Percentiles rank a stretch among this genome's conserved stretches.
Conservation (phyloP, 345 rosid genomes). For the Theobroma cacao region DNA sequence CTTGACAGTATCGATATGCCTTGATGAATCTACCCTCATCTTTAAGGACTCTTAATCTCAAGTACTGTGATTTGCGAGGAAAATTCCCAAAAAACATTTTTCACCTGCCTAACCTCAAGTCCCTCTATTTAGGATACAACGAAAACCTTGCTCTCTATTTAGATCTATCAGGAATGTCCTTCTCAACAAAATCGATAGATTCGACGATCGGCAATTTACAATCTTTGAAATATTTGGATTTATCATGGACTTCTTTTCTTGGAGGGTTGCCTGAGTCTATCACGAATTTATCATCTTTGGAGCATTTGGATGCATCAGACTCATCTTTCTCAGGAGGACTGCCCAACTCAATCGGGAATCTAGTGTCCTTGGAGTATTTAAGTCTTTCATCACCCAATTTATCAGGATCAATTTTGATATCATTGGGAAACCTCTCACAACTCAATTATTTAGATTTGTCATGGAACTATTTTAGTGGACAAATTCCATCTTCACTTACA, state of each 20-base stretch:
- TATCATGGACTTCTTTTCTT: too few relatives aligned
- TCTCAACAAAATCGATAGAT: not conserved
- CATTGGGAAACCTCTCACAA: not conserved
- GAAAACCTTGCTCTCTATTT: not conserved
- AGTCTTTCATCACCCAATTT: not conserved
- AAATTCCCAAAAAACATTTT: conserved; percentile 17
- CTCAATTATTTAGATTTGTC: not conserved
- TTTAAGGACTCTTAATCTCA: not conserved
- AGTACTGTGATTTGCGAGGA: not conserved
- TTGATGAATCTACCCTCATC: conserved; percentile 12
- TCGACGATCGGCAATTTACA: not conserved
- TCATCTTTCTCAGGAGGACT: too few relatives aligned
- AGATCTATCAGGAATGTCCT: not conserved
- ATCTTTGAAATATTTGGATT: too few relatives aligned
- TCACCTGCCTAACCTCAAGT: not conserved
- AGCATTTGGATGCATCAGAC: not conserved
- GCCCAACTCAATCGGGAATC: not conserved
- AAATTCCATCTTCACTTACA: conserved; percentile 5
- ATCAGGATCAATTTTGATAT: conserved; percentile 14
- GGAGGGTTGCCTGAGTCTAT: too few relatives aligned
- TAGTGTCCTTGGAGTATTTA: not conserved
- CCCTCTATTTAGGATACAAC: not conserved
- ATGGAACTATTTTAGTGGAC: conserved; percentile 12
- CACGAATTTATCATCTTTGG: not conserved
- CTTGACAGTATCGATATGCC: not conserved